Evolutionary conservation across 202 grass and related monocot genomes (phyloP), one percentile per base, ranked within the genome.

Genomic region (Saccharum hybrid): DNA sequence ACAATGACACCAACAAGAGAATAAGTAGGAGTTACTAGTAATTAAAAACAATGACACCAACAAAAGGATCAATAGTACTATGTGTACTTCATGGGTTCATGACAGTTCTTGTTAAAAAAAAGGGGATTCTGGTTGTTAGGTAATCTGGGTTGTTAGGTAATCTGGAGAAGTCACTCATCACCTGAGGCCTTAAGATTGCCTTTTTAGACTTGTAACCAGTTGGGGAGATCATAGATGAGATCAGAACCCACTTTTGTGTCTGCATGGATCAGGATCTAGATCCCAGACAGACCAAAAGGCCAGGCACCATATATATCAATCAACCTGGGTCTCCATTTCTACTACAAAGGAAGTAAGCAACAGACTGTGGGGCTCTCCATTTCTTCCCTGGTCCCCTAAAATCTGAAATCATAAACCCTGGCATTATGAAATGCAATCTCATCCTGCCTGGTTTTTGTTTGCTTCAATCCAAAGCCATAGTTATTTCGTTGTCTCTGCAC

Each of bases 391-490:
- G 43, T 33, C 43, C 70, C 43, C 14, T 73, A 34, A 52, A 73
- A 70, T 54, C 40, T n/a, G 30, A 79, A 79, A 26, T 70, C 36
- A 64, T 60, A 76, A 75, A 72, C 54, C 64, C 36, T 72, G 31
- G 18, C 39, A 51, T 59, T 63, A 43, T 22, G 31, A 68, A 72
- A 86, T 57, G 15, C 21, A 68, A 82, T 66, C 48, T 10, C 11
- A 21, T 15, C 6, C 0, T 31, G 8, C 7, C 22, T 79, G 49
- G 46, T 63, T 69, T 36, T 28, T 33, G 52, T 65, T 89, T 79
- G 79, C 79, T 90, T 90, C 22, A 87, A 83, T 65, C 75, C 1
- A 83, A 87, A 76, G 76, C 14, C 68, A 61, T 73, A 52, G 8
- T 72, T 74, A 56, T 40, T 70, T 71, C 76, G 65, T 21, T 83